Conservation (phyloP, 805 yeast genomes). For the Candida qinlingensis region DNA sequence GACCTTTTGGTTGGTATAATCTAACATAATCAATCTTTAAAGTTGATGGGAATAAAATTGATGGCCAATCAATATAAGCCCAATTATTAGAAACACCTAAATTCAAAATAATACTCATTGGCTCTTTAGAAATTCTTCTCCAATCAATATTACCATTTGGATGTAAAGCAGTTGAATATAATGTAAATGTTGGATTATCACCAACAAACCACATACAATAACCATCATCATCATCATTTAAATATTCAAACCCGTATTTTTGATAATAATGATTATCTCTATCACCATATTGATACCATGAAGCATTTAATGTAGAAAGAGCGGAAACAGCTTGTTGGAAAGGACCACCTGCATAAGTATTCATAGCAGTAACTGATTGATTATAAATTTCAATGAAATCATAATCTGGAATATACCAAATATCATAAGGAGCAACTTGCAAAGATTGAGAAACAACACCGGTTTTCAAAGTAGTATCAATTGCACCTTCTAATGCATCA, state of each 20-base stretch:
- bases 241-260: slow-evolving; percentile 38
- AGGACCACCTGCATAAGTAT: slow-evolving; percentile 45
- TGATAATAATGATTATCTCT: slow-evolving; percentile 29
- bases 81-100: slow-evolving; percentile 45
- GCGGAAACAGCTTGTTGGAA: slow-evolving; percentile 46
- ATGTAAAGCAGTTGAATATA: slow-evolving; percentile 36
- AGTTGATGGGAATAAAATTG: slow-evolving; percentile 37
- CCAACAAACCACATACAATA: slow-evolving; percentile 40
- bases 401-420: slow-evolving; percentile 49
- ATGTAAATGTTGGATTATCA: slow-evolving; percentile 40
- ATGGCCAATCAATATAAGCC: slow-evolving; percentile 47
- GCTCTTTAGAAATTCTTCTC: slow-evolving; percentile 44
- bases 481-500: slow-evolving; percentile 44
- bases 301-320: slow-evolving; percentile 37
- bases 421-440: slow-evolving; percentile 47
- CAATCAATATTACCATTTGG: slow-evolving; percentile 48
- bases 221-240: slow-evolving; percentile 21
- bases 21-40: slow-evolving; percentile 43
- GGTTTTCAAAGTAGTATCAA: slow-evolving; percentile 25
- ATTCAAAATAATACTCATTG: slow-evolving; percentile 44
- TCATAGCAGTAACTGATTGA: slow-evolving; percentile 36
- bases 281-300: slow-evolving; percentile 40
- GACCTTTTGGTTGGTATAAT: slow-evolving; percentile 42
- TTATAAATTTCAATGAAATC: slow-evolving; percentile 39
- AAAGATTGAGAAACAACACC: slow-evolving; percentile 47